Evolutionary conservation across 176 grass and related monocot species (phyloP).

Genomic region (Thalia dealbata): DNA sequence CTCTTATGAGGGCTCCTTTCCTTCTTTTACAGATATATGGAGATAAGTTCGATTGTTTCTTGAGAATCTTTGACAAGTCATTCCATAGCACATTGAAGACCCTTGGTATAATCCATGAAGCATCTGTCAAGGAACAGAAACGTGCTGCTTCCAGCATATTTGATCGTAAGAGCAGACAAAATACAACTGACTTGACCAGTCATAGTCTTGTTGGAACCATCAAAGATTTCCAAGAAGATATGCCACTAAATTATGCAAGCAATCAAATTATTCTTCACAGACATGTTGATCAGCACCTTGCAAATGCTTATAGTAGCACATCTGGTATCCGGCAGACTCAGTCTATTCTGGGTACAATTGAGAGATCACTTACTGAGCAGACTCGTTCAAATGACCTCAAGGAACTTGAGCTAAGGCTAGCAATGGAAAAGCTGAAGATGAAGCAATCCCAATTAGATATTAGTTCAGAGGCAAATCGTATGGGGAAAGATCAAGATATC

Average conservation of each 20-base stretch:
- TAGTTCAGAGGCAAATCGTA: conserved; percentile 47
- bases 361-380: conserved; percentile 72
- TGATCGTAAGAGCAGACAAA: conserved; percentile 18
- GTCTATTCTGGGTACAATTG: conserved; percentile 44
- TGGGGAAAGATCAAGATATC: conserved; percentile 74
- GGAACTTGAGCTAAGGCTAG: conserved; percentile 66
- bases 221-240: conserved; percentile 10
- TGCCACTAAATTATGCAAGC: conserved; percentile 1
- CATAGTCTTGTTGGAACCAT: conserved; percentile 7
- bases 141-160: conserved; percentile 27
- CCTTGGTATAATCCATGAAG: conserved; percentile 53
- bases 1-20: neutral
- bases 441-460: conserved; percentile 68
- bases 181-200: neutral
- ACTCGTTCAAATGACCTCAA: conserved; percentile 77
- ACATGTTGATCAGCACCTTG: conserved; percentile 34
- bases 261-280: conserved; percentile 34
- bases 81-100: conserved; percentile 88
- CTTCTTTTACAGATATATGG: conserved; percentile 72
- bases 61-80: conserved; percentile 88
- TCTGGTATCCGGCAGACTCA: conserved; percentile 27
- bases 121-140: conserved; percentile 27
- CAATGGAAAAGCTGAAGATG: conserved; percentile 63
- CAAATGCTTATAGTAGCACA: conserved; percentile 18
- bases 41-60: conserved; percentile 57